These are phyloP conservation scores for Fragaria iinumae DNA, from an alignment of 306 rosid genomes.

Conservation along the genomic window DNA sequence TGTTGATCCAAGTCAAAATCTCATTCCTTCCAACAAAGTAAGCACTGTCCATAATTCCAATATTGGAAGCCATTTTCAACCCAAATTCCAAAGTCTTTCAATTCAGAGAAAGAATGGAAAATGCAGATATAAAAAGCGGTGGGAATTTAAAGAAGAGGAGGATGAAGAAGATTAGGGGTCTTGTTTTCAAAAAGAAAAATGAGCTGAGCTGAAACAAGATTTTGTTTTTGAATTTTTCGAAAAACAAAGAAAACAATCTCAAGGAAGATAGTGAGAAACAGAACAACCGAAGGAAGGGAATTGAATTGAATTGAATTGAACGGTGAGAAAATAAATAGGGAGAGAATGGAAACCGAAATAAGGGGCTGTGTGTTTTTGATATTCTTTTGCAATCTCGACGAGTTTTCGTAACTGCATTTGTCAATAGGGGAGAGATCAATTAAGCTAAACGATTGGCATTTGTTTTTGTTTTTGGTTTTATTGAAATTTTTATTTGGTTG, in stretches of 20 bases:
- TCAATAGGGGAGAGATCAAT: background rate
- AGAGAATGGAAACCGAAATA: constrained; percentile 13
- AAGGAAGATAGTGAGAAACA: background rate
- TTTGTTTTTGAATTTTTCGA: background rate
- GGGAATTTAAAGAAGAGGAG: background rate
- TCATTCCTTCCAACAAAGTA: constrained; percentile 95
- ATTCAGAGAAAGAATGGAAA: background rate
- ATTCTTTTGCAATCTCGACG: background rate
- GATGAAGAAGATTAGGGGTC: constrained; percentile 6
- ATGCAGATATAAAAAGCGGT: background rate
- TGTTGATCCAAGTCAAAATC: constrained; percentile 92
- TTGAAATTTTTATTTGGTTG: background rate
- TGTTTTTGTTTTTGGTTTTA: too few relatives aligned
- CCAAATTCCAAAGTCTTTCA: constrained; percentile 26
- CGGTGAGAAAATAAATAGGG: constrained; percentile 4
- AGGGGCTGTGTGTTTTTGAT: background rate
- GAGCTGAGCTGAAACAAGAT: background rate
- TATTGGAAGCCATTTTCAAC: constrained; percentile 68
- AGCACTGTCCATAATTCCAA: constrained; percentile 94
- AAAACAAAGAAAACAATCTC: background rate
- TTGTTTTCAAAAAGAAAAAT: background rate
- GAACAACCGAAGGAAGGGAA: background rate
- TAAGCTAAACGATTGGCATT: too few relatives aligned
- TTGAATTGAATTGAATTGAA: constrained; percentile 3
- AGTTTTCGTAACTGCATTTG: background rate